These are phyloP conservation scores for Scedosporium aurantiacum DNA, from an alignment of 2,329 filamentous ascomycete genomes.

Conservation along the genomic window DNA sequence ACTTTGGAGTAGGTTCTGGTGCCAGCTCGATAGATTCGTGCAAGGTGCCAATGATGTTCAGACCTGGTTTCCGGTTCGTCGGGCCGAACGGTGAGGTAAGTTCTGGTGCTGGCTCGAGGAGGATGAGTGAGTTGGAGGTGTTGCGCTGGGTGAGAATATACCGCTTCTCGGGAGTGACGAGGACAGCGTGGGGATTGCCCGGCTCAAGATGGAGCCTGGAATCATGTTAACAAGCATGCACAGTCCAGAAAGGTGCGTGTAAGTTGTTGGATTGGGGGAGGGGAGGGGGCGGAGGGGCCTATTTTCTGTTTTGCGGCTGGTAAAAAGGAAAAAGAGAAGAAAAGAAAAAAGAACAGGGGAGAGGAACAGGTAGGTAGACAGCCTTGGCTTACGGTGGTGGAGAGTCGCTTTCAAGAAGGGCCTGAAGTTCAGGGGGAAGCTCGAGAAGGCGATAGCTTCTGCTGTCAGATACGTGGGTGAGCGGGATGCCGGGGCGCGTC, in stretches of 20 bases:
- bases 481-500: slow-evolving; percentile 31
- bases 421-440: slow-evolving; percentile 46
- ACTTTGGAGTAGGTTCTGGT: slow-evolving; percentile 21
- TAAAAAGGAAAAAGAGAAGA: background rate
- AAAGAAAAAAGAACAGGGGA: background rate
- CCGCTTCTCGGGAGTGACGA: slow-evolving; percentile 38
- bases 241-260: background rate
- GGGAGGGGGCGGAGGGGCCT: background rate
- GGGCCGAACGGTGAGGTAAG: slow-evolving; percentile 8
- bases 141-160: slow-evolving; percentile 56
- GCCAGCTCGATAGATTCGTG: slow-evolving; percentile 54
- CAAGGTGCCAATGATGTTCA: slow-evolving; percentile 42
- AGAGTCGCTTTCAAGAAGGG: slow-evolving; percentile 40
- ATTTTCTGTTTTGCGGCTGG: background rate
- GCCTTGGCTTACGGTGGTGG: slow-evolving; percentile 37
- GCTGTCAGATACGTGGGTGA: slow-evolving; percentile 37
- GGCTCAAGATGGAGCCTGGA: slow-evolving; percentile 36
- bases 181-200: slow-evolving; percentile 36
- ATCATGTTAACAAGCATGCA: background rate
- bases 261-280: background rate
- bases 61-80: background rate
- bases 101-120: slow-evolving; percentile 29
- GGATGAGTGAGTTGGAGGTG: slow-evolving; percentile 54
- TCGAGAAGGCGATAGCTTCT: slow-evolving; percentile 50
- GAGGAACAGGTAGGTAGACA: background rate